These are phyloP conservation scores for Sporobolomyces phaffii DNA, from an alignment of 768 basidiomycete species.

Conservation along the genomic window DNA sequence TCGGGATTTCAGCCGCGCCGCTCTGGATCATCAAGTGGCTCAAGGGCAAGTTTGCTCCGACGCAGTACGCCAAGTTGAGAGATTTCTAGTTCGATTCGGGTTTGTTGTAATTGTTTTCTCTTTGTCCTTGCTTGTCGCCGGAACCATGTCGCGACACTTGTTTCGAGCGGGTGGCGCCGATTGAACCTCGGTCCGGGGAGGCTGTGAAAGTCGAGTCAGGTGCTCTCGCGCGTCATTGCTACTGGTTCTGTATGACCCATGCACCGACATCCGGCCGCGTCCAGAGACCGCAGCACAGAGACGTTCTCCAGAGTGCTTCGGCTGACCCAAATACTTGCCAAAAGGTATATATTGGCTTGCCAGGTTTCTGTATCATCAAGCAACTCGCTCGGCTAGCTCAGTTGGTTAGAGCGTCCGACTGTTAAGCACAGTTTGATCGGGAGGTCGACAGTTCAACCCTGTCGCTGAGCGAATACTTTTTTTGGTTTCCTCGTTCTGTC, in stretches of 20 bases:
- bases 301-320: too few relatives aligned
- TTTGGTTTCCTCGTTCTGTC: neutral
- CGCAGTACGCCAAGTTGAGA: constrained; percentile 78
- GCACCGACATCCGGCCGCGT: too few relatives aligned
- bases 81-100: neutral
- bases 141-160: too few relatives aligned
- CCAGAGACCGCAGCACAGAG: too few relatives aligned
- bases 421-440: constrained; percentile 3
- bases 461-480: constrained; percentile 9
- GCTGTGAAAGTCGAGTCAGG: too few relatives aligned
- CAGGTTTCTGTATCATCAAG: neutral
- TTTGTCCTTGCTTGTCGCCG: too few relatives aligned
- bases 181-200: too few relatives aligned
- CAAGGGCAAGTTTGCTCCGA: constrained; percentile 77
- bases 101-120: too few relatives aligned
- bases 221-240: too few relatives aligned
- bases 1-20: constrained; percentile 86
- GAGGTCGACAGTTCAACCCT: constrained; percentile 22
- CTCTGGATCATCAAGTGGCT: constrained; percentile 84
- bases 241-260: too few relatives aligned
- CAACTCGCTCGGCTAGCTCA: constrained; percentile 11
- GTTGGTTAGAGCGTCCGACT: constrained; percentile 19
- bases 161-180: too few relatives aligned
- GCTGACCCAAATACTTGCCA: too few relatives aligned
- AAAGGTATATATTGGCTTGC: neutral